Conservation (phyloP, 495 filamentous ascomycete species). For the Aspergillus cavernicola region DNA sequence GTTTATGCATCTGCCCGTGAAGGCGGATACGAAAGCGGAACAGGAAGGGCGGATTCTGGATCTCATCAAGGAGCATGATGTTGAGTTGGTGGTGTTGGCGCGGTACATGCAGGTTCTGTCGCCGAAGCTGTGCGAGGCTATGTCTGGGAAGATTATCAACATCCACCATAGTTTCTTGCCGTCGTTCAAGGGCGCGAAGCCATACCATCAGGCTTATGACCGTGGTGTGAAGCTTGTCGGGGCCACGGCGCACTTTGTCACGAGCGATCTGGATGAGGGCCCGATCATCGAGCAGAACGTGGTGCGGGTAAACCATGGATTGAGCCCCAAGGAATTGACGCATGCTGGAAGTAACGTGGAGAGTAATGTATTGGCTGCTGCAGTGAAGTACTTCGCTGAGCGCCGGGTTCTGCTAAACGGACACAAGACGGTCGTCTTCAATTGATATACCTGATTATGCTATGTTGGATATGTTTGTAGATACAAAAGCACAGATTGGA, state of each 20-base stretch:
- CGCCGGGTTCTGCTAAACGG: conserved; percentile 67
- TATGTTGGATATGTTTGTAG: conserved; percentile 6
- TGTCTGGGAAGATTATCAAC: conserved; percentile 76
- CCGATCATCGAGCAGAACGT: conserved; percentile 79
- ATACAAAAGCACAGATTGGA: neutral
- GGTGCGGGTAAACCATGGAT: conserved; percentile 61
- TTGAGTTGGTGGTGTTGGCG: conserved; percentile 73
- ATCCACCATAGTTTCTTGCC: conserved; percentile 79
- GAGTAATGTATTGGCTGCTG: conserved; percentile 66
- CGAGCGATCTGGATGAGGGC: conserved; percentile 70
- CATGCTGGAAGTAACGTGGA: conserved; percentile 72
- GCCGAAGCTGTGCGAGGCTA: conserved; percentile 63
- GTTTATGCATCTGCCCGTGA: conserved; percentile 72
- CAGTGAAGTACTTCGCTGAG: conserved; percentile 72
- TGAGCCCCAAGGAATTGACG: conserved; percentile 67
- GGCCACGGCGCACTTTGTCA: conserved; percentile 74
- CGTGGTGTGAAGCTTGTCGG: conserved; percentile 78
- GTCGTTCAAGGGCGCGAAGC: conserved; percentile 75
- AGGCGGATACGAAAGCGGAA: conserved; percentile 60
- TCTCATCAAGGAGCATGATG: conserved; percentile 55
- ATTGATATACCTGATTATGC: conserved; percentile 21
- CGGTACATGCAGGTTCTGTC: conserved; percentile 82
- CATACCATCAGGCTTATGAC: conserved; percentile 76
- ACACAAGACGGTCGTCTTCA: conserved; percentile 71
- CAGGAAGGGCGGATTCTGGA: conserved; percentile 65